These are phyloP conservation scores for Fusarium sp. DNA, from an alignment of 2,329 filamentous ascomycete species.

Conservation along the genomic window DNA sequence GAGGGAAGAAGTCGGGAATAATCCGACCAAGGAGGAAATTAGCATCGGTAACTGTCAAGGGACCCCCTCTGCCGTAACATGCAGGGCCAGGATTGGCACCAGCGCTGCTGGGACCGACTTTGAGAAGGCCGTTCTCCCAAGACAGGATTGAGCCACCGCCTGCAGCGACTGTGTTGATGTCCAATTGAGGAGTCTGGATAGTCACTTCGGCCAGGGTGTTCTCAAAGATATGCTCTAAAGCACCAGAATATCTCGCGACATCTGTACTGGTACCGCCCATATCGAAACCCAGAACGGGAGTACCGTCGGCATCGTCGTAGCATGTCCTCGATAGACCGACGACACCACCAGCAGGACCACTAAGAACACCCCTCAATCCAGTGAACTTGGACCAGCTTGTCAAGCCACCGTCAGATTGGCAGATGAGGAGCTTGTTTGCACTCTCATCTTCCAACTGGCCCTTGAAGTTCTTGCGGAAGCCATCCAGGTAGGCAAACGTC, in stretches of 20 bases:
- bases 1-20: constrained; percentile 70
- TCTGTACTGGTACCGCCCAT: constrained; percentile 74
- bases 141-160: constrained; percentile 64
- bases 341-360: constrained; percentile 43
- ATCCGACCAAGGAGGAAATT: constrained; percentile 73
- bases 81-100: constrained; percentile 77
- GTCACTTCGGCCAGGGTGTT: constrained; percentile 76
- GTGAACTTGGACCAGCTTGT: constrained; percentile 43
- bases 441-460: constrained; percentile 38
- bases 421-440: constrained; percentile 44
- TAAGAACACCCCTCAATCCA: constrained; percentile 38
- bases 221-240: constrained; percentile 77
- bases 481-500: constrained; percentile 49
- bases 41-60: constrained; percentile 76
- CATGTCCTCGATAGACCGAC: constrained; percentile 41
- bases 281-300: constrained; percentile 41
- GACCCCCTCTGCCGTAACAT: constrained; percentile 75
- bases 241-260: constrained; percentile 73
- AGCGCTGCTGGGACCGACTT: constrained; percentile 77
- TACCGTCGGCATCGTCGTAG: constrained; percentile 37
- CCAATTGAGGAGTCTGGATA: constrained; percentile 75
- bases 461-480: constrained; percentile 42
- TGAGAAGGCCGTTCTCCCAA: constrained; percentile 75
- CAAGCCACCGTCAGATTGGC: constrained; percentile 42
- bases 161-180: constrained; percentile 75